Base-by-base conservation (phyloP, 306 rosid species). In the Mimosa pudica region DNA sequence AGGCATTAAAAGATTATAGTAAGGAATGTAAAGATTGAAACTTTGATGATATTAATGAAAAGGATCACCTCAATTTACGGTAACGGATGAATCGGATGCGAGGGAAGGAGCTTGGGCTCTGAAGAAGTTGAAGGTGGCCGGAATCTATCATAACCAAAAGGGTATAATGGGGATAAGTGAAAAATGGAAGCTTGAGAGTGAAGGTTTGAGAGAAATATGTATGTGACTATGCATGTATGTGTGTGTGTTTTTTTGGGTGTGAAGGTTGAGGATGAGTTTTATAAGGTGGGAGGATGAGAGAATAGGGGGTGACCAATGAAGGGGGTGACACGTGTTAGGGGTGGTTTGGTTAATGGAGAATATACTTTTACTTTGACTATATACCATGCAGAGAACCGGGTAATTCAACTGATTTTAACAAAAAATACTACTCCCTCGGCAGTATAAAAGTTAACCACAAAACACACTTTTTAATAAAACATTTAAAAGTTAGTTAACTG, bases 51-150 rank as follows among this genome's bases (percentile, higher is more conserved):
- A 0, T 3, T 38, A 5, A 5, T 38, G 42, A 5, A 5, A 2
- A 5, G 17, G 73, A 14, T 70, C 58, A 82, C 85, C 88, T 85
- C 90, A 88, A 62, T 32, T 90, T 89, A 62, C 90, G 83, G 87
- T 86, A 86, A 4, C 92, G 81, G 79, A 83, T 46, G 71, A 80
- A 89, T 60, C 90, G 60, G 82, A 62, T 76, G 82, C 88, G 90
- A 45, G 96, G 97, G 82, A 91, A 91, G 64, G 84, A 81, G 85
- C 85, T 76, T 30, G 18, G 82, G 93, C 89, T 86, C 85, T 70
- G 87, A 60, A 82, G 71, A 60, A 82, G 71, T 62, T 79, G 4
- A 70, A 74, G 58, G 74, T 55, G 32, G 32, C 57, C 80, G 74
- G 69, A 54, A 73, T 52, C 92, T 74, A 77, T 80, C 91, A 92